Evolutionary conservation across 176 grass and related monocot species (phyloP).

Genomic region (Oryza punctata): DNA sequence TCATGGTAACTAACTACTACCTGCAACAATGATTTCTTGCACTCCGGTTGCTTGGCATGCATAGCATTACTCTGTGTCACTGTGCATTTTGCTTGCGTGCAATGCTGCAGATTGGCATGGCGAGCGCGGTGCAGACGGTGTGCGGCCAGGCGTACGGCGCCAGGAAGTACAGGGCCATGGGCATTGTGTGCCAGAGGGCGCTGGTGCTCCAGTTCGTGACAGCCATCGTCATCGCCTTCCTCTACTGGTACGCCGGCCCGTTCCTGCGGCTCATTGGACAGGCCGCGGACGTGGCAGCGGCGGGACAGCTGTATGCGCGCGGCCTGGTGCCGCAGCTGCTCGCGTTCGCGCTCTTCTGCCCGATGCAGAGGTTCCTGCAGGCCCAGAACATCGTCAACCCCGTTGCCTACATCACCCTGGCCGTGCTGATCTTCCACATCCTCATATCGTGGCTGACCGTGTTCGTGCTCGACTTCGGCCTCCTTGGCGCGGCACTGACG

Average conservation of each 20-base stretch:
- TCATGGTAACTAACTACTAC: conserved; percentile 71
- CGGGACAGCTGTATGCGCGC: conserved; percentile 62
- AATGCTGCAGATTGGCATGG: conserved; percentile 74
- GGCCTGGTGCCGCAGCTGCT: conserved; percentile 59
- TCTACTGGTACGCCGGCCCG: conserved; percentile 67
- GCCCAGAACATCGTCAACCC: conserved; percentile 72
- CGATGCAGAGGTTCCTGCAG: conserved; percentile 84
- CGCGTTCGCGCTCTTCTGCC: conserved; percentile 76
- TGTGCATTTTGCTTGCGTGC: background rate
- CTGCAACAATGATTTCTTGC: background rate
- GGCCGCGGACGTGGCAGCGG: conserved; percentile 39
- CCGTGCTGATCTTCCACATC: conserved; percentile 62
- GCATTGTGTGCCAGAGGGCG: conserved; percentile 66
- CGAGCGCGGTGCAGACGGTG: conserved; percentile 76
- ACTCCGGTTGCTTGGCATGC: background rate
- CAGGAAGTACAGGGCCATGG: conserved; percentile 59
- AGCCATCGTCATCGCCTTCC: conserved; percentile 48
- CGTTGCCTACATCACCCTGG: conserved; percentile 44
- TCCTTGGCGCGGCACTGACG: conserved; percentile 53
- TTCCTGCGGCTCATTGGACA: conserved; percentile 64
- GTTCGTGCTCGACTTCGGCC: conserved; percentile 47
- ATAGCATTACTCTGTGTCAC: background rate
- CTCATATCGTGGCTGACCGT: conserved; percentile 56
- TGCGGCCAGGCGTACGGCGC: conserved; percentile 83
- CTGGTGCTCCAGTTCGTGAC: conserved; percentile 61